These are phyloP conservation scores for Ascosphaera aggregata DNA, from an alignment of 2,329 filamentous ascomycete species.

Conservation along the genomic window DNA sequence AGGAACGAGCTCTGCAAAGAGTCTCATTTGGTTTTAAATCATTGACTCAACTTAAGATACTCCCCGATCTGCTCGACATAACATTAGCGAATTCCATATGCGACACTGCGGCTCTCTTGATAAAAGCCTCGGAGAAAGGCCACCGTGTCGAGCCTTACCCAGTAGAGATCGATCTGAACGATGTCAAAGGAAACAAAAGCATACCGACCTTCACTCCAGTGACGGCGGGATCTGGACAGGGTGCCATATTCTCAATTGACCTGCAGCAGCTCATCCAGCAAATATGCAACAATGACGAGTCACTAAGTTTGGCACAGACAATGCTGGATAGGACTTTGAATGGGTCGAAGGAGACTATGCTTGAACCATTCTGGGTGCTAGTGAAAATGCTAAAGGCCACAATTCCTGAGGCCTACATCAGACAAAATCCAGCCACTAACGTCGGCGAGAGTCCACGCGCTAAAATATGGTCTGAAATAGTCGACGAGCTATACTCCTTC, in stretches of 20 bases:
- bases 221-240: constrained; percentile 39
- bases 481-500: constrained; percentile 22
- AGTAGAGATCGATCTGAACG: constrained; percentile 8
- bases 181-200: constrained; percentile 7
- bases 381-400: constrained; percentile 42
- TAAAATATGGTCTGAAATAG: constrained; percentile 12
- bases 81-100: constrained; percentile 44
- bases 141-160: constrained; percentile 3
- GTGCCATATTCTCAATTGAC: constrained; percentile 37
- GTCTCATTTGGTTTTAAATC: constrained; percentile 51
- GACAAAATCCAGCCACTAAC: no score
- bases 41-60: constrained; percentile 37
- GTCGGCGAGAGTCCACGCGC: constrained; percentile 23
- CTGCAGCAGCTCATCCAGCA: constrained; percentile 37
- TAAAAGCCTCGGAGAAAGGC: neutral
- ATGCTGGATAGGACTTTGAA: constrained; percentile 41
- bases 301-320: constrained; percentile 31
- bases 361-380: constrained; percentile 61
- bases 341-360: constrained; percentile 31
- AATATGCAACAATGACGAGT: constrained; percentile 22
- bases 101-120: constrained; percentile 29
- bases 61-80: constrained; percentile 43
- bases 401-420: no score
- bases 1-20: constrained; percentile 47
- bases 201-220: constrained; percentile 32